phyloP scores from a whole-genome alignment of 1,284 basidiomycete genomes.

The Heterobasidion parviporum region DNA sequence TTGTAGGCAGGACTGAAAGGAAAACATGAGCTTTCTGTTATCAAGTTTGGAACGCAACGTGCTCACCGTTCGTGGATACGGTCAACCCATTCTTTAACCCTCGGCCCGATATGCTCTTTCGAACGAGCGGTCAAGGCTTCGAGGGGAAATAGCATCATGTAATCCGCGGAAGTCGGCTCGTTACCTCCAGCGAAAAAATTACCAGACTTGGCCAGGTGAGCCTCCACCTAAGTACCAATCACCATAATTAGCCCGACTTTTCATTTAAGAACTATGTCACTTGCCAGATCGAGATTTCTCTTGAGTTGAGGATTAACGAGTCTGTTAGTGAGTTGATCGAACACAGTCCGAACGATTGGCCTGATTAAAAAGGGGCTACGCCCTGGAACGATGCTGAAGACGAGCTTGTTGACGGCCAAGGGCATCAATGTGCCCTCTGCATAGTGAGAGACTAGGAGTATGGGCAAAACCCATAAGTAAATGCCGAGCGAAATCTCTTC shows the following conservation, averaged over 20 bases:
- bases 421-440: conserved; percentile 34
- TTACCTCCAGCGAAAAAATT: conserved; percentile 30
- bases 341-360: conserved; percentile 19
- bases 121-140: conserved; percentile 16
- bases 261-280: conserved; percentile 2
- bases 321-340: conserved; percentile 11
- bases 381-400: conserved; percentile 21
- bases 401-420: conserved; percentile 22
- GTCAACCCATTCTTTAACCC: conserved; percentile 20
- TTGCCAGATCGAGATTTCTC: conserved; percentile 16
- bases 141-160: conserved; percentile 28
- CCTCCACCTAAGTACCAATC: conserved; percentile 15
- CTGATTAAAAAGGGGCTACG: conserved; percentile 23
- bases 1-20: conserved; percentile 26
- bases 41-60: no score
- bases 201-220: conserved; percentile 15
- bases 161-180: conserved; percentile 30
- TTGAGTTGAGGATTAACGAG: conserved; percentile 19
- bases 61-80: conserved; percentile 22
- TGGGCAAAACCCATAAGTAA: background rate
- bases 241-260: background rate
- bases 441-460: conserved; percentile 25
- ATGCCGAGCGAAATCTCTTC: background rate
- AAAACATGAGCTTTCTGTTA: conserved; percentile 1
- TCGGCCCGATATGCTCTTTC: conserved; percentile 16